Conservation (phyloP, 2,329 filamentous ascomycete genomes). For the Ilyonectria destructans region DNA sequence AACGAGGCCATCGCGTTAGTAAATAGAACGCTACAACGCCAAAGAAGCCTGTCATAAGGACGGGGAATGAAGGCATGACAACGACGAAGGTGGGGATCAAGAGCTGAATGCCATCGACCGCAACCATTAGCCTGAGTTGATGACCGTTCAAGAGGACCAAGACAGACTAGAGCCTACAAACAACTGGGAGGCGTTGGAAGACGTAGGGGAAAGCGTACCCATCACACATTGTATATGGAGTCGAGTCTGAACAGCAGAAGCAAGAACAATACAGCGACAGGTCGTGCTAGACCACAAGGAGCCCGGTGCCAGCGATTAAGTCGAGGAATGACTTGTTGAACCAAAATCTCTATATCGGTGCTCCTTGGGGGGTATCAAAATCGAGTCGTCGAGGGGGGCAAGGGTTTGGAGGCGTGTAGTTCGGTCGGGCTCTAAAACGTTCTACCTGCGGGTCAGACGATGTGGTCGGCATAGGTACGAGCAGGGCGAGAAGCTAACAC, state of each 20-base stretch:
- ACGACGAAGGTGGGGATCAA: slow-evolving; percentile 26
- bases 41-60: slow-evolving; percentile 35
- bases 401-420: slow-evolving; percentile 38
- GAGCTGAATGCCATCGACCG: slow-evolving; percentile 7
- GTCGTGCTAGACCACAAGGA: slow-evolving; percentile 30
- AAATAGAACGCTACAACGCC: slow-evolving; percentile 42
- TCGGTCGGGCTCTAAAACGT: slow-evolving; percentile 49
- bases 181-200: slow-evolving; percentile 52
- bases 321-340: slow-evolving; percentile 30
- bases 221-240: slow-evolving; percentile 57
- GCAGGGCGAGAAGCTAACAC: slow-evolving; percentile 33
- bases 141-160: slow-evolving; percentile 17
- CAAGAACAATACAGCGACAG: slow-evolving; percentile 41
- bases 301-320: slow-evolving; percentile 31
- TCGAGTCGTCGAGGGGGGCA: slow-evolving; percentile 26
- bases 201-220: slow-evolving; percentile 57
- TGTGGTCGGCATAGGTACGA: slow-evolving; percentile 33
- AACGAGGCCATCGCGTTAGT: slow-evolving; percentile 49
- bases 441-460: slow-evolving; percentile 49
- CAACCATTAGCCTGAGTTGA: slow-evolving; percentile 23
- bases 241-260: slow-evolving; percentile 39
- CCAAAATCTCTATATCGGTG: slow-evolving; percentile 29
- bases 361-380: slow-evolving; percentile 33
- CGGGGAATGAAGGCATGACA: slow-evolving; percentile 33
- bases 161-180: slow-evolving; percentile 30